phyloP scores from a whole-genome alignment of 768 basidiomycete genomes.

The Amanita molliuscula region DNA sequence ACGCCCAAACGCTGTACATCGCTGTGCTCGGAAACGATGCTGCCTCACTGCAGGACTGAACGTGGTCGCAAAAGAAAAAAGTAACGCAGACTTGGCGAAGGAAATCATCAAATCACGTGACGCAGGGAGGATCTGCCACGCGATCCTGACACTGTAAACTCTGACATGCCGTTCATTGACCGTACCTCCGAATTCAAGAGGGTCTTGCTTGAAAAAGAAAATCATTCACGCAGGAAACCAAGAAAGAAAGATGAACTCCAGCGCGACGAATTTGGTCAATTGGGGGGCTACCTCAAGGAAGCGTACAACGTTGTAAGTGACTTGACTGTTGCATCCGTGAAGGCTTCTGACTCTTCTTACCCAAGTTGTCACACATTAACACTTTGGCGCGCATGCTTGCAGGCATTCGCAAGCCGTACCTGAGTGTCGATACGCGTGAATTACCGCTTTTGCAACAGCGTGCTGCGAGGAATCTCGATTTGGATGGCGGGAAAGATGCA shows the following conservation, averaged over 20 bases:
- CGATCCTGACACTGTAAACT: not conserved
- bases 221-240: conserved; percentile 34
- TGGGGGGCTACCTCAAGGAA: conserved; percentile 62
- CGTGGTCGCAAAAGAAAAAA: not conserved
- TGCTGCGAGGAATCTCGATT: conserved; percentile 43
- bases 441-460: conserved; percentile 40
- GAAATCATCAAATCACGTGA: conserved; percentile 1
- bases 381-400: conserved; percentile 64
- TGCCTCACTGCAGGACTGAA: not conserved
- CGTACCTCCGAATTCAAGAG: conserved; percentile 55
- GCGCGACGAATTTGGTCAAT: conserved; percentile 24
- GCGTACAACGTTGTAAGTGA: conserved; percentile 58
- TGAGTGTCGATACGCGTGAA: conserved; percentile 60
- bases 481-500: conserved; percentile 31
- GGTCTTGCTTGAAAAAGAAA: conserved; percentile 37
- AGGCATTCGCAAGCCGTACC: conserved; percentile 76
- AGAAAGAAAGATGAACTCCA: conserved; percentile 23
- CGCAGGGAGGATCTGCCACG: no score
- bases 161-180: conserved; percentile 44
- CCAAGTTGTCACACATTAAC: conserved; percentile 63
- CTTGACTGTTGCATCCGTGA: not conserved
- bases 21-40: not conserved
- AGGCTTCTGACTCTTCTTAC: not conserved
- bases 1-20: conserved; percentile 9
- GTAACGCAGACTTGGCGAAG: not conserved